phyloP scores from a whole-genome alignment of 306 rosid species.

The Abrus pulchellus region DNA sequence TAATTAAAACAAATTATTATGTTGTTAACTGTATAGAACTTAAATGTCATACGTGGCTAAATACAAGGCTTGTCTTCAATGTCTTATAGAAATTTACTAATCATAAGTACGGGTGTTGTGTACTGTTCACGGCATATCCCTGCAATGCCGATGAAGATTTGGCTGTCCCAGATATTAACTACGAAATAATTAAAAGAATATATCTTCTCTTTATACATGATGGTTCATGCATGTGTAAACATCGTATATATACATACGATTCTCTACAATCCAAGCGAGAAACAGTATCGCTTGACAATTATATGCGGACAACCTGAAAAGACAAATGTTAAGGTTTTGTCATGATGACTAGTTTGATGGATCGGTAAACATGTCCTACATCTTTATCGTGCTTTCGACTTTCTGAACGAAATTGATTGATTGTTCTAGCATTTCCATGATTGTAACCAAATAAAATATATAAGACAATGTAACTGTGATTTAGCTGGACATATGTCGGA shows the following conservation, averaged over 20 bases:
- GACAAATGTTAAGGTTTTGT: slow-evolving; percentile 98
- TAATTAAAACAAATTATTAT: slow-evolving; percentile 14
- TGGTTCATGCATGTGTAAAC: slow-evolving; percentile 49
- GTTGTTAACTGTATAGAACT: slow-evolving; percentile 4
- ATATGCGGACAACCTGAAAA: slow-evolving; percentile 85
- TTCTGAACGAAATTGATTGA: slow-evolving; percentile 59
- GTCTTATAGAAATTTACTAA: slow-evolving; percentile 24
- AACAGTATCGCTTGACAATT: slow-evolving; percentile 66
- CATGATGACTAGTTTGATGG: slow-evolving; percentile 77
- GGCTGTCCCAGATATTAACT: slow-evolving; percentile 48
- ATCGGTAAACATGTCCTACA: slow-evolving; percentile 71
- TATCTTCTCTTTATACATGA: slow-evolving; percentile 10
- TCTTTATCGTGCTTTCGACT: slow-evolving; percentile 61
- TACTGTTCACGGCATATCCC: slow-evolving; percentile 51
- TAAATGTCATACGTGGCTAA: slow-evolving; percentile 33
- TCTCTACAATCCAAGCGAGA: slow-evolving; percentile 46
- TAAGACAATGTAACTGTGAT: slow-evolving; percentile 63
- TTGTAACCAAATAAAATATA: slow-evolving; percentile 62
- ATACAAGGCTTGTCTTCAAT: background rate
- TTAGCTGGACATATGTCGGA: slow-evolving; percentile 61
- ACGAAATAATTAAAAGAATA: slow-evolving; percentile 40
- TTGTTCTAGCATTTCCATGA: slow-evolving; percentile 67
- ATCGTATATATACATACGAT: slow-evolving; percentile 40
- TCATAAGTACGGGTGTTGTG: slow-evolving; percentile 40
- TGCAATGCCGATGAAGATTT: slow-evolving; percentile 57